A percentile compares a stretch with the other conserved stretches of the same genome.
phyloP scores from a whole-genome alignment of 768 basidiomycete species.

The Boletus vermiculosoides region DNA sequence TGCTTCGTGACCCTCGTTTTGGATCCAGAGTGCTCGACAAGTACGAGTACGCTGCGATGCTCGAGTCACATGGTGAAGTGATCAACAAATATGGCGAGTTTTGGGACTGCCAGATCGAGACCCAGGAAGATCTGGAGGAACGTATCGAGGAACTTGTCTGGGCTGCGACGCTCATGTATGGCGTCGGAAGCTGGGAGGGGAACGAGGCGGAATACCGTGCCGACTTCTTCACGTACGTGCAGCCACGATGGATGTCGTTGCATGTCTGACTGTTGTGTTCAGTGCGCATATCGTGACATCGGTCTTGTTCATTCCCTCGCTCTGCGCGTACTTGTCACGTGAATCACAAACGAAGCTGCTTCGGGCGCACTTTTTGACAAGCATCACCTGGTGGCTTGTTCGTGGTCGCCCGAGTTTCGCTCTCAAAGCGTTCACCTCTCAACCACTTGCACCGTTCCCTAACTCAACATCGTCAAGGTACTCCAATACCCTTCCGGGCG shows the following conservation, averaged over 20 bases:
- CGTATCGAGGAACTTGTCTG: slow-evolving; percentile 67
- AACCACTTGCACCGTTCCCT: slow-evolving; percentile 23
- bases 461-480: slow-evolving; percentile 22
- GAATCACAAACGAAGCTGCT: slow-evolving; percentile 55
- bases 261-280: slow-evolving; percentile 2
- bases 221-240: slow-evolving; percentile 64
- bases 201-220: slow-evolving; percentile 45
- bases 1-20: slow-evolving; percentile 50
- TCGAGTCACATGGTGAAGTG: slow-evolving; percentile 38
- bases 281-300: slow-evolving; percentile 75
- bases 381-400: slow-evolving; percentile 54
- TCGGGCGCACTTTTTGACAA: slow-evolving; percentile 53
- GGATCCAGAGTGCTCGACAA: slow-evolving; percentile 30
- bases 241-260: neutral
- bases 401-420: slow-evolving; percentile 54
- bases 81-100: slow-evolving; percentile 44
- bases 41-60: slow-evolving; percentile 35
- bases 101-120: slow-evolving; percentile 44
- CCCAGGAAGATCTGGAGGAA: slow-evolving; percentile 39
- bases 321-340: slow-evolving; percentile 52
- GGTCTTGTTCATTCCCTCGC: slow-evolving; percentile 55
- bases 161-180: slow-evolving; percentile 57
- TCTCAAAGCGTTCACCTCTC: slow-evolving; percentile 47
- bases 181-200: slow-evolving; percentile 51
- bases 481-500: slow-evolving; percentile 24